Evolutionary conservation across 805 yeast species (phyloP).

Genomic region (Komagataella pastoris): DNA sequence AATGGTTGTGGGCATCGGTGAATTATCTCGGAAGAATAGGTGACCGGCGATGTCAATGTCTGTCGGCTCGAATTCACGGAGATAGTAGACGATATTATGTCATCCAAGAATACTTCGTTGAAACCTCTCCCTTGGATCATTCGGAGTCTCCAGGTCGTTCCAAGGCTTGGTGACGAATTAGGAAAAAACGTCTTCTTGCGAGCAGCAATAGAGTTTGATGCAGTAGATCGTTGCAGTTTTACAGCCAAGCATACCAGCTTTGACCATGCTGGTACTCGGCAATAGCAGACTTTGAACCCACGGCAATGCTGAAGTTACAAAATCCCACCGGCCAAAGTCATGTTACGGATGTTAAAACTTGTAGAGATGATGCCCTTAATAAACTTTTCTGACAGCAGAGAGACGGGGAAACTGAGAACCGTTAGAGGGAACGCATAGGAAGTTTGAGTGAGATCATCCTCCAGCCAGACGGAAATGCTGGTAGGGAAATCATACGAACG

Average conservation of each 20-base stretch:
- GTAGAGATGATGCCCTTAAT: conserved; percentile 4
- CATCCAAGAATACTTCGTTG: background rate
- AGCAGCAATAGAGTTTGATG: background rate
- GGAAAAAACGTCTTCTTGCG: background rate
- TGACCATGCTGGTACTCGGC: background rate
- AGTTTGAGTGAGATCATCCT: background rate
- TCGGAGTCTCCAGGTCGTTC: background rate
- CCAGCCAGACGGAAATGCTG: background rate
- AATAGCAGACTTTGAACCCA: conserved; percentile 23
- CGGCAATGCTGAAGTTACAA: background rate
- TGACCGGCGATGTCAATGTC: background rate
- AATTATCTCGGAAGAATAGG: background rate
- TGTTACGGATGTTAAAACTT: conserved; percentile 8
- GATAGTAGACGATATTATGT: background rate
- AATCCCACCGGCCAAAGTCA: conserved; percentile 12
- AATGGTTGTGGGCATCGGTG: background rate
- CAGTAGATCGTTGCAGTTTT: background rate
- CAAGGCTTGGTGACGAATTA: background rate
- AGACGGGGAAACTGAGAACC: background rate
- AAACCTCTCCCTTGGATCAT: background rate
- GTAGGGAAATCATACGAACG: background rate
- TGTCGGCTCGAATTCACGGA: background rate
- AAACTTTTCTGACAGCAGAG: background rate
- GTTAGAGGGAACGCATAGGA: background rate
- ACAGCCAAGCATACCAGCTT: background rate